Base-by-base conservation (phyloP, 106 monocot species). In the Phalaenopsis equestris region DNA sequence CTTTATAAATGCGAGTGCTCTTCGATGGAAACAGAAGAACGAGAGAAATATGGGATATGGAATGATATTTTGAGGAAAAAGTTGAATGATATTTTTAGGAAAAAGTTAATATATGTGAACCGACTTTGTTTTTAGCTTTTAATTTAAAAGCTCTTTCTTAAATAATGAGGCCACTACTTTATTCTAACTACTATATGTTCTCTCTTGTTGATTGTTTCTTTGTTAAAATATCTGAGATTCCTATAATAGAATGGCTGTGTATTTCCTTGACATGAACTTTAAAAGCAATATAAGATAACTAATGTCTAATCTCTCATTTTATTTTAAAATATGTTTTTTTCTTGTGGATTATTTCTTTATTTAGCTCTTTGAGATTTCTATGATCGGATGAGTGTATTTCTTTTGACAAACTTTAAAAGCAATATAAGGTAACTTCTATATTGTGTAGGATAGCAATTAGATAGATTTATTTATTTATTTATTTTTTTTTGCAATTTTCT, bases 321-420 rank as follows among this genome's bases (percentile, higher is more conserved):
- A 37, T 68, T 68, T 68, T 68, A 30, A 68, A 68, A 23, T 67
- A 4, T 67, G 21, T 67, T 67, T 67, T 67, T 65, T 21, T 65
- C 65, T 21, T 24, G 15, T 65, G 65, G 65, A 65, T 56, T 19
- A 65, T 30, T 67, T 30, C 30, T 30, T 57, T 57, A 14, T 57
- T 17, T 5, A 57, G 19, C 18, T 57, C 23, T 67, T 24, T 30
- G 30, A 67, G 7, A 67, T 24, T 67, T 1, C 5, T 8, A 23
- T 67, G 67, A 67, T 67, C 8, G 30, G 6, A 30, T 67, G 5
- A 14, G 3, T 57, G 67, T 30, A 9, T 68, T 68, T 68, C 10
- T 36, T 68, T 37, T 57, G 57, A 57, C 5, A 57, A 36, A 61
- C n/a, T 61, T 61, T 18, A 17, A 61, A 36, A 36, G 37, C 10